Conservation (phyloP, 1,284 basidiomycete species). For the Spongispora temasekensis region DNA sequence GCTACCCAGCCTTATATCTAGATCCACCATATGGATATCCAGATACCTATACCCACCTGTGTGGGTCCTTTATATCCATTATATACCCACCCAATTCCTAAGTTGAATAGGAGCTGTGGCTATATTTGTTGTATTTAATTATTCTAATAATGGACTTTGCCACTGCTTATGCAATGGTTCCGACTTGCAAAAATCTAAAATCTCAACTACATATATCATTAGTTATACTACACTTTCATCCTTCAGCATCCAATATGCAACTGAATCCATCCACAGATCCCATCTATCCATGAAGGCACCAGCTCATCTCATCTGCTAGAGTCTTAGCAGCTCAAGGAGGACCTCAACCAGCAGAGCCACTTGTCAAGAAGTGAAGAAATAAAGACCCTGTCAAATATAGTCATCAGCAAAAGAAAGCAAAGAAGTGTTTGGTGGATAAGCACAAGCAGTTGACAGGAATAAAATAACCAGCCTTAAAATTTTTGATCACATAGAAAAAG, state of each 20-base stretch:
- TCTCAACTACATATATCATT: neutral
- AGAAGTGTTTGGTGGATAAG: neutral
- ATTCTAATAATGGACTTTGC: neutral
- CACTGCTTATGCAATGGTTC: neutral
- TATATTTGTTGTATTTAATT: neutral
- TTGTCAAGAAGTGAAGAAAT: neutral
- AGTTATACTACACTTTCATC: neutral
- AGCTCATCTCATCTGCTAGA: slow-evolving; percentile 1
- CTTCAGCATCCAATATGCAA: neutral
- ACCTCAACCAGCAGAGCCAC: neutral
- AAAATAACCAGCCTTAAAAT: neutral
- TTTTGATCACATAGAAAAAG: neutral
- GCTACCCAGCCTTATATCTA: neutral
- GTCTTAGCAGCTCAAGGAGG: neutral
- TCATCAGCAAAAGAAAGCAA: neutral
- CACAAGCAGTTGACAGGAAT: neutral
- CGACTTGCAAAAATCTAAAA: neutral
- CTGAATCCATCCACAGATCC: neutral
- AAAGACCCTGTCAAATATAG: neutral
- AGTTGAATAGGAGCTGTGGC: neutral
- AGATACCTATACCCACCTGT: neutral
- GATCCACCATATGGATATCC: neutral
- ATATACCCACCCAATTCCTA: neutral
- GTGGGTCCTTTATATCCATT: neutral
- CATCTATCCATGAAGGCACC: neutral